Evolutionary conservation across 257 asterid species (phyloP), one percentile per base, ranked within the genome.

Genomic region (Cruciata laevipes): DNA sequence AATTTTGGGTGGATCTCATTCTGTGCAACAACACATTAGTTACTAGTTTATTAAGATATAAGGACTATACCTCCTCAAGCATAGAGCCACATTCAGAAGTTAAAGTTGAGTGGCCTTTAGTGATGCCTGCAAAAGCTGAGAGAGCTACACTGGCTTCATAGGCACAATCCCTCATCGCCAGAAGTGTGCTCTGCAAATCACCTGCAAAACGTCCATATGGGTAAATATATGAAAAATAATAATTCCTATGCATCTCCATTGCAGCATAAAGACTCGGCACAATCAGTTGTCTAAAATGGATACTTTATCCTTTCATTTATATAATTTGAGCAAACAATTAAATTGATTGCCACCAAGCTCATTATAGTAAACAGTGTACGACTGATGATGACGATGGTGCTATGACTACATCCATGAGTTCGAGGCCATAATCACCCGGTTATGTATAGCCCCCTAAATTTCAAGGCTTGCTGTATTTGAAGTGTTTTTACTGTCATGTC

Each of bases 41-140:
- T 4, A 21, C 21, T 37, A 5, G 47, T 40, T 40, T 1, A 12
- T 0, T 9, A 40, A 40, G 47, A 40, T 38, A 73, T 12, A 75
- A 71, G 71, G 51, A 68, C 31, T 38, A 51, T 73, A 90, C 99
- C 95, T 94, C 99, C 80, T 94, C 99, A 66, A 94, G 99, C 97
- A 94, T 94, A 56, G 95, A 87, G 75, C 99, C 99, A 79, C 97
- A 94, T 79, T 90, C 99, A 71, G 96, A 85, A 77, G 97, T 94
- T 89, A 94, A 86, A 68, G 95, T 90, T 67, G 87, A 85, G 76
- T 85, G 99, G 59, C 92, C 88, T 77, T 88, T 88, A 73, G 86
- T 75, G 75, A 87, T 81, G 76, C 76, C 82, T 67, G 82, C 87
- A 80, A 84, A 94, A 71, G 96, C 82, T 77, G 96, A 84, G 77